Percentiles rank a stretch among this genome's conserved stretches.
Evolutionary conservation across 2,329 filamentous ascomycete species (phyloP).

Genomic region (Epichloe aotearoae): DNA sequence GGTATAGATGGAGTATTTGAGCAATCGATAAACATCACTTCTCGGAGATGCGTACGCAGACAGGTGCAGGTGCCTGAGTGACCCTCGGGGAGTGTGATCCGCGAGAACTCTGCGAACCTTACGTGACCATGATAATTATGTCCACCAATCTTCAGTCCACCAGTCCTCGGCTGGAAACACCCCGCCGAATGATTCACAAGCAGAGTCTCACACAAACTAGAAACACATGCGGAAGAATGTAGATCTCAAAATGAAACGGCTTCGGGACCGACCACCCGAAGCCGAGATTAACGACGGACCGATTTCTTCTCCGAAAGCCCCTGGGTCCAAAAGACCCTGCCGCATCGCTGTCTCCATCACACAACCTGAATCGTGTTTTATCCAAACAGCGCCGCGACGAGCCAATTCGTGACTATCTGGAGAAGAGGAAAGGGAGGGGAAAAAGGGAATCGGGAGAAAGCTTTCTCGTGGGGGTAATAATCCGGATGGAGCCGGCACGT

Average conservation of each 20-base stretch:
- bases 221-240: conserved; percentile 23
- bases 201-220: background rate
- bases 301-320: conserved; percentile 33
- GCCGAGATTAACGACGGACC: conserved; percentile 48
- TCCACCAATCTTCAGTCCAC: too few species aligned
- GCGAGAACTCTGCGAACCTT: too few species aligned
- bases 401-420: conserved; percentile 38
- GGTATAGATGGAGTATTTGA: background rate
- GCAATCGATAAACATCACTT: background rate
- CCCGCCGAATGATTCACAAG: background rate
- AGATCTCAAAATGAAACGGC: conserved; percentile 47
- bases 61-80: too few species aligned
- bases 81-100: too few species aligned
- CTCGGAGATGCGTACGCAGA: background rate
- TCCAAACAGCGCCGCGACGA: conserved; percentile 20
- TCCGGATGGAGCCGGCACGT: conserved; percentile 9
- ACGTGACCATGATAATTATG: too few species aligned
- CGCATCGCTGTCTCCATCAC: conserved; percentile 15
- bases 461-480: background rate
- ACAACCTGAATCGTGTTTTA: background rate
- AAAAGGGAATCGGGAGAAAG: conserved; percentile 6
- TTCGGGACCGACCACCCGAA: conserved; percentile 32
- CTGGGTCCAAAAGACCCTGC: conserved; percentile 23
- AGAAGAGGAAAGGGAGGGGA: conserved; percentile 23
- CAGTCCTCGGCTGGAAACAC: too few species aligned